A percentile compares a stretch with the other conserved stretches of the same genome.
These are phyloP conservation scores for Dalbergia oliveri DNA, from an alignment of 306 rosid genomes.

Conservation along the genomic window DNA sequence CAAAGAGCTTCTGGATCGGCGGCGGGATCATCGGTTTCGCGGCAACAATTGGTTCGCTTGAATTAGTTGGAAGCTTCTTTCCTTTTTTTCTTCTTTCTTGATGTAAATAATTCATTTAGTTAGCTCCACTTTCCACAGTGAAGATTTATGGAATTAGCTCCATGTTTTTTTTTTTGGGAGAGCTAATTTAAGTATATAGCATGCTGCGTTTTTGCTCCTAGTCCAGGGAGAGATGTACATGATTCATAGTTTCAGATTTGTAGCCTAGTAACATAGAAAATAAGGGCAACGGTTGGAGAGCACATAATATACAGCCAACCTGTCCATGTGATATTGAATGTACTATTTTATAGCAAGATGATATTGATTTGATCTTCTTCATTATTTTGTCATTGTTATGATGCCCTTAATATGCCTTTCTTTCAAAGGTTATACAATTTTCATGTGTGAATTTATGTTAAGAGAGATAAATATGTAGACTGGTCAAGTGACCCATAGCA, in stretches of 20 bases:
- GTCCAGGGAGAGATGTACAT: too few relatives aligned
- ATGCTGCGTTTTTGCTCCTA: neutral
- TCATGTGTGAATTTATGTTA: neutral
- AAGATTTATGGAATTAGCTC: slow-evolving; percentile 46
- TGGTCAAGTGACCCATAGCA: neutral
- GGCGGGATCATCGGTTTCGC: slow-evolving; percentile 43
- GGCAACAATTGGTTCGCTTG: slow-evolving; percentile 31
- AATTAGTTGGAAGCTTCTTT: slow-evolving; percentile 14
- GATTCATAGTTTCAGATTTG: neutral
- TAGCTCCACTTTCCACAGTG: neutral
- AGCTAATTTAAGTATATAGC: slow-evolving; percentile 36
- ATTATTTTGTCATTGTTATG: neutral
- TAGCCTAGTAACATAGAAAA: neutral
- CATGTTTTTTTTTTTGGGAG: neutral
- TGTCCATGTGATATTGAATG: neutral
- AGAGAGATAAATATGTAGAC: too few relatives aligned
- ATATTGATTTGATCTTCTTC: neutral
- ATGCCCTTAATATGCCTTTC: too few relatives aligned
- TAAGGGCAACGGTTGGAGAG: neutral
- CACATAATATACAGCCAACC: neutral
- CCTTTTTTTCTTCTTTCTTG: neutral
- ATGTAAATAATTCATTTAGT: slow-evolving; percentile 28
- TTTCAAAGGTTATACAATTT: neutral
- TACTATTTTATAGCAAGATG: neutral
- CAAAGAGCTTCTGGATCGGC: slow-evolving; percentile 31